phyloP scores from a whole-genome alignment of 2,329 filamentous ascomycete species.

The Fonsecaea erecta region DNA sequence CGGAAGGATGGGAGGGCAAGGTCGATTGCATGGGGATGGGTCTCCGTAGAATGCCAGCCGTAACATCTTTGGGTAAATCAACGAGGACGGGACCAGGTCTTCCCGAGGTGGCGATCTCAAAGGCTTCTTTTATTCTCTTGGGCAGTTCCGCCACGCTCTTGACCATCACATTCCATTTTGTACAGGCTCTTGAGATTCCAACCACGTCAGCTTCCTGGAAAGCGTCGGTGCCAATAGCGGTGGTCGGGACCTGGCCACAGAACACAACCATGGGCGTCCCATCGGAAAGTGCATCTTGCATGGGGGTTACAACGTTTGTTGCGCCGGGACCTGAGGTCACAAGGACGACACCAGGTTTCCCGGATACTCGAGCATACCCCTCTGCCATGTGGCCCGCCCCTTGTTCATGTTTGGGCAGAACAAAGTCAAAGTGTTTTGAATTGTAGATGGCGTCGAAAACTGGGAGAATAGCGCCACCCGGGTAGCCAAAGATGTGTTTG shows the following conservation, averaged over 20 bases:
- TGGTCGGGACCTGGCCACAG: slow-evolving; percentile 87
- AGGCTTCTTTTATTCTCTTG: slow-evolving; percentile 93
- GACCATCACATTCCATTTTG: slow-evolving; percentile 99
- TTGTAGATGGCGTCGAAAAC: slow-evolving; percentile 99
- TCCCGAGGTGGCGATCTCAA: slow-evolving; percentile 94
- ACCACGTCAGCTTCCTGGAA: slow-evolving; percentile 97
- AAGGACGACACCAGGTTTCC: slow-evolving; percentile 91
- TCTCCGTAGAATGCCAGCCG: slow-evolving; percentile 77
- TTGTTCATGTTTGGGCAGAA: slow-evolving; percentile 94
- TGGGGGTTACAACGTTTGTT: slow-evolving; percentile 93
- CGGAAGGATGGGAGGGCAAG: slow-evolving; percentile 80
- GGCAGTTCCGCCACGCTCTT: slow-evolving; percentile 94
- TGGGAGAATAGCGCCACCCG: slow-evolving; percentile 92
- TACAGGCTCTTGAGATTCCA: slow-evolving; percentile 91
- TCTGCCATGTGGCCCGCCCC: slow-evolving; percentile 98
- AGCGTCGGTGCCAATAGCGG: slow-evolving; percentile 88
- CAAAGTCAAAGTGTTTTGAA: slow-evolving; percentile 93
- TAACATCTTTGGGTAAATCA: slow-evolving; percentile 95
- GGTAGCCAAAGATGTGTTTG: slow-evolving; percentile 93
- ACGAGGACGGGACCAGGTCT: slow-evolving; percentile 93
- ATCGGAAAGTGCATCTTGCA: slow-evolving; percentile 94
- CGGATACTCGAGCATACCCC: slow-evolving; percentile 91
- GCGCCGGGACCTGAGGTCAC: slow-evolving; percentile 96
- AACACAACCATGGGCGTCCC: slow-evolving; percentile 97
- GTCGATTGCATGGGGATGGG: slow-evolving; percentile 79